These are phyloP conservation scores for Oenanthe javanica DNA, from an alignment of 140 eudicot species.

Conservation along the genomic window DNA sequence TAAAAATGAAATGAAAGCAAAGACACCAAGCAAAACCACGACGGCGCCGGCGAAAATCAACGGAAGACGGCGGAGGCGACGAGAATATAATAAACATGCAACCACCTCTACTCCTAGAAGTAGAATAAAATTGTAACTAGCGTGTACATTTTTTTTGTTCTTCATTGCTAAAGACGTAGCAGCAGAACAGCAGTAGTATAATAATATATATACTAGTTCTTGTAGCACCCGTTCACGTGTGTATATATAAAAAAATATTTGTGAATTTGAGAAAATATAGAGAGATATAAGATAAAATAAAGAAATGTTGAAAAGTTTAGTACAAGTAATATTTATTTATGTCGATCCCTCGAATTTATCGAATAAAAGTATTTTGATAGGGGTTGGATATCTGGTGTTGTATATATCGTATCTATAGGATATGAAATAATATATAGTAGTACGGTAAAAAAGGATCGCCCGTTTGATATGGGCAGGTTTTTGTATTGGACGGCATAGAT, in stretches of 20 bases:
- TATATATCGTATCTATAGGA: background rate
- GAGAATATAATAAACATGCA: constrained; percentile 21
- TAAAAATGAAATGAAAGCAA: constrained; percentile 38
- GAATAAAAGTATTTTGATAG: background rate
- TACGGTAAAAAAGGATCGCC: constrained; percentile 5
- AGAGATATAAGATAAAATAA: background rate
- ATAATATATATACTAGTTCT: background rate
- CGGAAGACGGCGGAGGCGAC: constrained; percentile 33
- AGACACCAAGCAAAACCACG: constrained; percentile 26
- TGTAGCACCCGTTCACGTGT: background rate
- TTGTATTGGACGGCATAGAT: background rate
- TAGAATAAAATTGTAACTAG: constrained; percentile 7
- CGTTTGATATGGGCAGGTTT: background rate
- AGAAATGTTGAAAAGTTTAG: no score
- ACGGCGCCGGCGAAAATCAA: constrained; percentile 37
- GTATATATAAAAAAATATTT: background rate
- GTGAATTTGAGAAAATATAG: no score
- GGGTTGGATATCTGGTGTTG: background rate
- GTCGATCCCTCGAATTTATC: background rate
- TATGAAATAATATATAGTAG: background rate
- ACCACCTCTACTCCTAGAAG: constrained; percentile 25
- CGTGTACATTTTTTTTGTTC: constrained; percentile 24
- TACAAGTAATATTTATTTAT: no score
- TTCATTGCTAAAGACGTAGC: constrained; percentile 15
- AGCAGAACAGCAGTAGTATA: background rate